These are phyloP conservation scores for Olyra latifolia DNA, from an alignment of 176 grass and related monocot species.

Conservation along the genomic window DNA sequence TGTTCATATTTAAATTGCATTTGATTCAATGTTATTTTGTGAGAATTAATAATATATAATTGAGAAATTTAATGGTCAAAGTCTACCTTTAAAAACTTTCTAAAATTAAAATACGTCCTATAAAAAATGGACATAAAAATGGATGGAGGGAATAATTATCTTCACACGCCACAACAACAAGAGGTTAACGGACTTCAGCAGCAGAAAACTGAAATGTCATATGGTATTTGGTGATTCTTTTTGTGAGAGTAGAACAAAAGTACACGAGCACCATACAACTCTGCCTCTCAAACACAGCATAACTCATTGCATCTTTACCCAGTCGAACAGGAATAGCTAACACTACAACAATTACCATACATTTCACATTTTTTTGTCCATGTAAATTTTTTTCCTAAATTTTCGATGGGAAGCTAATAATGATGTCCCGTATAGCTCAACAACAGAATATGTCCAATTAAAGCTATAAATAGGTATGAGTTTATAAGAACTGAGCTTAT, in stretches of 20 bases:
- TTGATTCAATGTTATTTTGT: too few relatives aligned
- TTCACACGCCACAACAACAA: not conserved
- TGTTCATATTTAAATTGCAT: too few relatives aligned
- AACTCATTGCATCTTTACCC: conserved; percentile 27
- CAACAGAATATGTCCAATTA: conserved; percentile 25
- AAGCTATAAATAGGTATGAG: conserved; percentile 18
- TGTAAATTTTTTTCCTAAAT: conserved; percentile 24
- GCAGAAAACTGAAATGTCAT: not conserved
- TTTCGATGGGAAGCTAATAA: conserved; percentile 9
- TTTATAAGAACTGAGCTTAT: conserved; percentile 21
- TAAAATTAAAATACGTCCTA: too few relatives aligned
- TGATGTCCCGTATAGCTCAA: conserved; percentile 13
- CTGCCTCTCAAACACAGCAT: conserved; percentile 22
- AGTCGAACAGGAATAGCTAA: conserved; percentile 19
- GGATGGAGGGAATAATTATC: too few relatives aligned
- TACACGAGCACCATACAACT: not conserved
- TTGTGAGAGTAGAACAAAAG: conserved; percentile 12
- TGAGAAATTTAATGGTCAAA: too few relatives aligned
- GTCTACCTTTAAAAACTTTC: too few relatives aligned
- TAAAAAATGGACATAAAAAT: too few relatives aligned
- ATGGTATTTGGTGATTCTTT: conserved; percentile 11
- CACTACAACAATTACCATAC: not conserved
- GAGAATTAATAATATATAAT: too few relatives aligned
- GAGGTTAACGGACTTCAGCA: not conserved
- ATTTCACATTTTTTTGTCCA: not conserved